Evolutionary conservation across 139 green algal genomes (phyloP).

Genomic region (Volvox reticuliferus): DNA sequence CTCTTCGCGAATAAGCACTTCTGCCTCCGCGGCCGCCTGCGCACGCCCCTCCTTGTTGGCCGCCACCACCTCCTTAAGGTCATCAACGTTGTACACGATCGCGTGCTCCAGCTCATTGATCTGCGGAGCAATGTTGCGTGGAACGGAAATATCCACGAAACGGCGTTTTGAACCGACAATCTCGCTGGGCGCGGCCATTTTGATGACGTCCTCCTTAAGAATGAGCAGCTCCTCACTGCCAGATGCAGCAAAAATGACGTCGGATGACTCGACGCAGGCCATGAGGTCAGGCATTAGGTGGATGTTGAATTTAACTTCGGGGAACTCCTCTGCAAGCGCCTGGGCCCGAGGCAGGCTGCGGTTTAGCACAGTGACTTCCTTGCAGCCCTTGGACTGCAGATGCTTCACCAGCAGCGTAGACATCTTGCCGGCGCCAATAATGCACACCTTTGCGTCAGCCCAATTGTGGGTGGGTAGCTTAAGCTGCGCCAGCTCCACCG

Average conservation of each 20-base stretch:
- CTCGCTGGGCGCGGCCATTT: constrained; percentile 69
- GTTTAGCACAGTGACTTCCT: constrained; percentile 94
- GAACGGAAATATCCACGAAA: constrained; percentile 98
- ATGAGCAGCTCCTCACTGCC: constrained; percentile 91
- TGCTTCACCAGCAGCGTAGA: constrained; percentile 98
- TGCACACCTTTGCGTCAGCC: constrained; percentile 86
- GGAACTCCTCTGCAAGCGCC: constrained; percentile 94
- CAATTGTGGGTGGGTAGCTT: constrained; percentile 95
- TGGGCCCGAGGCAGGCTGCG: constrained; percentile 88
- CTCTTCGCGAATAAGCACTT: constrained; percentile 82
- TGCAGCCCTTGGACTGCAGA: constrained; percentile 96
- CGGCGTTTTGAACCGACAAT: constrained; percentile 90
- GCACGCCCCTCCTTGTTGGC: constrained; percentile 94
- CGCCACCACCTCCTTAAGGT: constrained; percentile 98
- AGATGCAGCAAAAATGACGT: constrained; percentile 96
- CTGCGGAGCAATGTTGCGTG: constrained; percentile 93
- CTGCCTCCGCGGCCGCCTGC: constrained; percentile 67
- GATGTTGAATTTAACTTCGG: constrained; percentile 95
- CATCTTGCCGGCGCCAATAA: constrained; percentile 99
- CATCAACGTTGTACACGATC: constrained; percentile 99
- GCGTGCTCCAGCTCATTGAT: constrained; percentile 80
- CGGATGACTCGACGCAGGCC: constrained; percentile 77
- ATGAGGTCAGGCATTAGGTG: constrained; percentile 95
- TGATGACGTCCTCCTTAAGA: constrained; percentile 73
- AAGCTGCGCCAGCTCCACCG: constrained; percentile 96